Base-by-base conservation (phyloP, 176 grass and related monocot genomes). In the Avena atlantica region DNA sequence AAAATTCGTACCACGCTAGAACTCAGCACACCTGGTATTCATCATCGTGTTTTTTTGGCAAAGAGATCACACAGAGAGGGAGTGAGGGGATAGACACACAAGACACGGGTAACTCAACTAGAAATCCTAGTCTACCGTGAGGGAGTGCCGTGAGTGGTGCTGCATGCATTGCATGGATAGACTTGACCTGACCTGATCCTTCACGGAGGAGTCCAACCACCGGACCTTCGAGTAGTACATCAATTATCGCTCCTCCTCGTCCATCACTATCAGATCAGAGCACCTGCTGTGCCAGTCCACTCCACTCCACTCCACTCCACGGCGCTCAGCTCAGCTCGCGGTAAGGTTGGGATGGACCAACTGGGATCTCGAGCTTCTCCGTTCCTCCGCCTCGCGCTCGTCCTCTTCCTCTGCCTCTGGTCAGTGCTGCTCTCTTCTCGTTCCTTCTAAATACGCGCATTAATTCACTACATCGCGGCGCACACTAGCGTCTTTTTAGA, bases 401-500 rank as follows among this genome's bases (percentile, higher is more conserved):
- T 71, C 84, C 2, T 59, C 15, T 9, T 78, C 17, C 15, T 83
- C 74, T 61, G 68, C 55, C 44, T 83, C 29, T 78, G 89, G 89
- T 90, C 23, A 48, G 84, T 49, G 40, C 40, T 10, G 59, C 15
- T 56, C 70, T 10, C 27, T 34, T 55, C 77, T 57, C 1, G 31
- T 9, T n/a, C 52, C 20, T 36, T 40, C 31, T 34, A 34, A 34
- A 34, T 34, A 34, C 31, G 31, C 55, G 68, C 45, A 51, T 75
- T 27, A 29, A 17, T 52, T 75, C 72, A 24, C 48, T 23, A 23
- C 72, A 29, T 75, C 47, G 48, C 47, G 48, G 72, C 7, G 1
- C 16, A 11, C 20, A 25, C 61, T 24, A 44, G 14, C 21, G 3
- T 55, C 74, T 40, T 60, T 12, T 67, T 12, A 24, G 74, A 9